Percentiles rank a stretch among this genome's conserved stretches.
Conservation (phyloP, 2,329 filamentous ascomycete genomes). For the Sarocladiaceae sp. region DNA sequence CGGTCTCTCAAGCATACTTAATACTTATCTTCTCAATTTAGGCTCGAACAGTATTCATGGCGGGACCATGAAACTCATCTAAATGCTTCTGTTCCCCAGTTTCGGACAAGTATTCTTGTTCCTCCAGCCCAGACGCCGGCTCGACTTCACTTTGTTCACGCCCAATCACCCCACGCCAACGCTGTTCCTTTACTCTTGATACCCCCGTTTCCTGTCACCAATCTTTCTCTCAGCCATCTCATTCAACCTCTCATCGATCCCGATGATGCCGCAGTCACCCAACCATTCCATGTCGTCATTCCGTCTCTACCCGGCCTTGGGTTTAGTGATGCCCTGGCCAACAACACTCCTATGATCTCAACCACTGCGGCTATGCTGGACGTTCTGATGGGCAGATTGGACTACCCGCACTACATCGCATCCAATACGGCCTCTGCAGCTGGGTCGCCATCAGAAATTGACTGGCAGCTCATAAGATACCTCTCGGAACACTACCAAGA, state of each 20-base stretch:
- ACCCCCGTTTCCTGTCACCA: slow-evolving; percentile 63
- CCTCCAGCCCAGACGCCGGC: slow-evolving; percentile 37
- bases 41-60: slow-evolving; percentile 66
- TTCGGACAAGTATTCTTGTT: slow-evolving; percentile 49
- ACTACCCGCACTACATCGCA: slow-evolving; percentile 54
- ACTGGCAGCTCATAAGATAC: slow-evolving; percentile 44
- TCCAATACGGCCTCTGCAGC: slow-evolving; percentile 48
- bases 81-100: slow-evolving; percentile 60
- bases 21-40: slow-evolving; percentile 23
- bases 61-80: slow-evolving; percentile 52
- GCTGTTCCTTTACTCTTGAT: slow-evolving; percentile 61
- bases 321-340: slow-evolving; percentile 59
- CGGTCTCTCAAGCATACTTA: too few species aligned
- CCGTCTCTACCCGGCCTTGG: slow-evolving; percentile 63
- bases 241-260: slow-evolving; percentile 52
- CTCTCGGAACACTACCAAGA: slow-evolving; percentile 43
- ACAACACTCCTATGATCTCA: slow-evolving; percentile 42
- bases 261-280: slow-evolving; percentile 34
- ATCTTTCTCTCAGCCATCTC: slow-evolving; percentile 54
- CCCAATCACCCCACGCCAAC: slow-evolving; percentile 44
- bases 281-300: slow-evolving; percentile 62
- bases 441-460: slow-evolving; percentile 42
- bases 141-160: slow-evolving; percentile 63
- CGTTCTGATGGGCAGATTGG: slow-evolving; percentile 55
- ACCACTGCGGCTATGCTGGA: slow-evolving; percentile 54